Conservation (phyloP, 2,329 filamentous ascomycete species). For the Pseudodiploospora longispora region DNA sequence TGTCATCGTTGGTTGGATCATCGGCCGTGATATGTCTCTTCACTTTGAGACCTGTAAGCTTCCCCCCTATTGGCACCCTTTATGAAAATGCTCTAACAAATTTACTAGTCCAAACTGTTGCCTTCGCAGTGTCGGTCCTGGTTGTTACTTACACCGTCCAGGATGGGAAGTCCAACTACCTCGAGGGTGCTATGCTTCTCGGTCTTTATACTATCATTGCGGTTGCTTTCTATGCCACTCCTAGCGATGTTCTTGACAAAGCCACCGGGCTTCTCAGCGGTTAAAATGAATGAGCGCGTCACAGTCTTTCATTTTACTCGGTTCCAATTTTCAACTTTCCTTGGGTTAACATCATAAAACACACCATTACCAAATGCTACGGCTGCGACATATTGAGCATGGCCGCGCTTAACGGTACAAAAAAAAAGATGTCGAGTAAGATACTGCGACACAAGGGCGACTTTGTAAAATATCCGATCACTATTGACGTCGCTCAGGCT, state of each 20-base stretch:
- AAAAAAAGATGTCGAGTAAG: too few relatives aligned
- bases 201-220: slow-evolving; percentile 53
- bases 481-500: too few relatives aligned
- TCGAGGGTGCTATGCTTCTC: slow-evolving; percentile 65
- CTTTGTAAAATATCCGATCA: too few relatives aligned
- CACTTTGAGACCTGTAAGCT: slow-evolving; percentile 59
- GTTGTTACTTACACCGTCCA: slow-evolving; percentile 71
- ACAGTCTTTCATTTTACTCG: background rate
- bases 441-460: too few relatives aligned
- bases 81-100: slow-evolving; percentile 11
- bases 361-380: too few relatives aligned
- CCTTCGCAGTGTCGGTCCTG: slow-evolving; percentile 67
- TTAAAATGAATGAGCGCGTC: background rate
- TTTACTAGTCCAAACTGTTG: slow-evolving; percentile 58
- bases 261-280: slow-evolving; percentile 6
- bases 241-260: slow-evolving; percentile 38
- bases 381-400: too few relatives aligned
- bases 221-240: slow-evolving; percentile 51
- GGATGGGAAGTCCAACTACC: slow-evolving; percentile 77
- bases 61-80: background rate
- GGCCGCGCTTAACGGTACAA: too few relatives aligned
- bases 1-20: slow-evolving; percentile 73
- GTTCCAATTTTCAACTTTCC: too few relatives aligned
- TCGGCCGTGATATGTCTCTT: slow-evolving; percentile 64
- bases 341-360: too few relatives aligned